Base-by-base conservation (phyloP, 352 stramenopile species). In the Pythium myriotylum region DNA sequence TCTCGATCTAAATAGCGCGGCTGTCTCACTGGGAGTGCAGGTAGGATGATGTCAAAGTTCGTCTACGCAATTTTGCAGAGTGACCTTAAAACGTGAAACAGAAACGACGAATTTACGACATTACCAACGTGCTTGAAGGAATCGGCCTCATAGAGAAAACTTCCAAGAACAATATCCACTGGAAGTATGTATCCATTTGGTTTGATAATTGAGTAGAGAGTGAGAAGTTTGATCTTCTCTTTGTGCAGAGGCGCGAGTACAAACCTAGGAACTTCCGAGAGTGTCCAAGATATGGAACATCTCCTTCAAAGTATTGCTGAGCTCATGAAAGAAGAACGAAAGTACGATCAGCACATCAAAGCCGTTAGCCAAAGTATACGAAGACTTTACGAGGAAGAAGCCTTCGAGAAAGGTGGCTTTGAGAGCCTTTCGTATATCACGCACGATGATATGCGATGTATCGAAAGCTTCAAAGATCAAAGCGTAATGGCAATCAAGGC, bases 51-150 rank as follows among this genome's bases (percentile, higher is more conserved):
- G 37, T 9, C 39, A 16, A 24, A 10, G 17, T 33, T 50, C 17
- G 35, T n/a, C 54, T 2, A 61, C 8, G 4, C 52, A 39, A 26
- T 13, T 19, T 33, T 13, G 8, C 29, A 8, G 12, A 53, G 14
- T 49, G 37, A 43, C 6, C 24, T 35, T 55, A 10, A 27, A 22
- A 24, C 32, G 52, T 6, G 2, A 17, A 65, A 42, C 12, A 94
- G 79, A 98, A 99, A 79, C 88, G 97, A 52, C 91, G 97, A 12
- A 98, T 99, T 67, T 99, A 99, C 74, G 97, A 99, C 69, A 99
- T 99, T 65, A 99, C 96, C 16, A 99, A 99, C 76, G 96, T 99
- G 33, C 72, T 99, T 27, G 97, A 99, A 81, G 97, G 97, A 39
- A 98, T 99, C 45, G 95, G 95, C 8, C 79, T 99, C 20, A 98